Evolutionary conservation across 2,329 filamentous ascomycete genomes (phyloP).

Genomic region (Proliferodiscus dingleyae): DNA sequence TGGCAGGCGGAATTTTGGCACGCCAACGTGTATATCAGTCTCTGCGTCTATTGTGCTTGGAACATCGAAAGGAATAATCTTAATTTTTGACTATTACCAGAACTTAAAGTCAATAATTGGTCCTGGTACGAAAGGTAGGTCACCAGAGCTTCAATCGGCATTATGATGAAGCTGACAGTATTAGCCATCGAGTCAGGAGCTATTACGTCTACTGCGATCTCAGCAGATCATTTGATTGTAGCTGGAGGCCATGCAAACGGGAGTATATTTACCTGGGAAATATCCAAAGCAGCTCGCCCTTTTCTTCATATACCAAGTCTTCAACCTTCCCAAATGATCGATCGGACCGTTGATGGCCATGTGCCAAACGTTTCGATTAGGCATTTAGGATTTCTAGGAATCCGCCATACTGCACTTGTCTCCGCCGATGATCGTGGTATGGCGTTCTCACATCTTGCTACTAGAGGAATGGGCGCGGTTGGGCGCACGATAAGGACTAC

Average conservation of each 20-base stretch:
- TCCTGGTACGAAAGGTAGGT: constrained; percentile 78
- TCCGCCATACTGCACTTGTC: constrained; percentile 86
- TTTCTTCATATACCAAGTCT: constrained; percentile 84
- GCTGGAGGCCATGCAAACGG: constrained; percentile 87
- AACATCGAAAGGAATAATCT: constrained; percentile 87
- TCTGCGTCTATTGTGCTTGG: constrained; percentile 86
- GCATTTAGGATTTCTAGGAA: constrained; percentile 92
- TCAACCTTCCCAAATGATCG: constrained; percentile 58
- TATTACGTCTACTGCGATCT: constrained; percentile 82
- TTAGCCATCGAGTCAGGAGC: constrained; percentile 84
- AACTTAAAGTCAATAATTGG: constrained; percentile 92
- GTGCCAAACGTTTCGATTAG: constrained; percentile 71
- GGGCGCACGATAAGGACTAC: constrained; percentile 84
- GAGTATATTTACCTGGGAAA: constrained; percentile 96
- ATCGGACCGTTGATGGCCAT: constrained; percentile 75
- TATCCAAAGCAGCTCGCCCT: constrained; percentile 71
- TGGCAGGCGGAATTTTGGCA: constrained; percentile 87
- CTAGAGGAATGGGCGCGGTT: constrained; percentile 80
- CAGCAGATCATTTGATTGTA: constrained; percentile 88
- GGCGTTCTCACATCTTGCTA: constrained; percentile 96
- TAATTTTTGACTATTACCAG: constrained; percentile 97
- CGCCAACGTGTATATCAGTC: constrained; percentile 82
- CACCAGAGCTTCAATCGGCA: background rate
- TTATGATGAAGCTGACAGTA: constrained; percentile 29
- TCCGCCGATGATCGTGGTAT: constrained; percentile 94